Conservation (phyloP, 2,329 filamentous ascomycete genomes). For the Aspergillus ochraceoroseus region DNA sequence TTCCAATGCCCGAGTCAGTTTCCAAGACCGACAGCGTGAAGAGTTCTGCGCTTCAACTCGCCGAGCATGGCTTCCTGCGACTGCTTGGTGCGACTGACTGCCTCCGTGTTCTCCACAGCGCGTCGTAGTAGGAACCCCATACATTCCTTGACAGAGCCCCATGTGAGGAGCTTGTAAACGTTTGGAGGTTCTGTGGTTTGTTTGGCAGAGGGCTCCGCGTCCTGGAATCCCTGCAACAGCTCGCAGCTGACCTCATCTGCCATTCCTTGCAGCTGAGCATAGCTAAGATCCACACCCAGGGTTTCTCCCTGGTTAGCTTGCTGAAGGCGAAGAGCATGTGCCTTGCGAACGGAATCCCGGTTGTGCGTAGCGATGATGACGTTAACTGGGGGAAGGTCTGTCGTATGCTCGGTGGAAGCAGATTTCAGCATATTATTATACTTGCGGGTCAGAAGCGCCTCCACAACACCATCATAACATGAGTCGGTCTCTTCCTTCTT, state of each 20-base stretch:
- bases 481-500: slow-evolving; percentile 46
- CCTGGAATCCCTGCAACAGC: slow-evolving; percentile 46
- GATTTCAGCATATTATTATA: slow-evolving; percentile 55
- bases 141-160: slow-evolving; percentile 57
- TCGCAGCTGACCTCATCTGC: slow-evolving; percentile 78
- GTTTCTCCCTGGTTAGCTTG: slow-evolving; percentile 46
- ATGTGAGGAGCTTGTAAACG: slow-evolving; percentile 57
- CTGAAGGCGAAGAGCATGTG: slow-evolving; percentile 43
- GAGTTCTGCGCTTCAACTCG: slow-evolving; percentile 34
- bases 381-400: slow-evolving; percentile 43
- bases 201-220: slow-evolving; percentile 16
- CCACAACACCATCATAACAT: slow-evolving; percentile 55
- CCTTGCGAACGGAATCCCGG: slow-evolving; percentile 49
- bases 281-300: slow-evolving; percentile 48
- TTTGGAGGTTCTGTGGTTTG: slow-evolving; percentile 37
- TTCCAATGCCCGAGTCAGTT: too few relatives aligned
- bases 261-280: slow-evolving; percentile 90
- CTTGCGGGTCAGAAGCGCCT: slow-evolving; percentile 52
- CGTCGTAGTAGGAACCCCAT: slow-evolving; percentile 59
- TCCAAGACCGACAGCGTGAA: slow-evolving; percentile 21
- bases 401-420: slow-evolving; percentile 35
- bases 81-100: slow-evolving; percentile 51
- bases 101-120: slow-evolving; percentile 68
- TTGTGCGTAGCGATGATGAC: slow-evolving; percentile 60
- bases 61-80: slow-evolving; percentile 37